phyloP scores from a whole-genome alignment of 2,329 filamentous ascomycete genomes.

The Plenodomus biglobosus region DNA sequence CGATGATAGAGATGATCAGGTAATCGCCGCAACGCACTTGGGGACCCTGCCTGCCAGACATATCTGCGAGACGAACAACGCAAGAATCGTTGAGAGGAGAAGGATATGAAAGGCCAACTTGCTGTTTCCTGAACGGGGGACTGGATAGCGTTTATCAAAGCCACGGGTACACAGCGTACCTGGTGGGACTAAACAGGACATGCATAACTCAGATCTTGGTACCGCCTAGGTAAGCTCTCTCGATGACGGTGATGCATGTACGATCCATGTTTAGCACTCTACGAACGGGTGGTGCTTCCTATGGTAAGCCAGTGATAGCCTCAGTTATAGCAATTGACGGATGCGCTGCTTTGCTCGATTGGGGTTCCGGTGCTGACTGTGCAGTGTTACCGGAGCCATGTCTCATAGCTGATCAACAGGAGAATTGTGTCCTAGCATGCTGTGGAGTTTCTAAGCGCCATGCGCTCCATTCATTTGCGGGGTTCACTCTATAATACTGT shows the following conservation, averaged over 20 bases:
- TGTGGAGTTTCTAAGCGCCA: neutral
- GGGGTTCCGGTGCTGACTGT: constrained; percentile 14
- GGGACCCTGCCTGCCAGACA: constrained; percentile 7
- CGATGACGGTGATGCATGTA: constrained; percentile 26
- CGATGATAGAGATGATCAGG: neutral
- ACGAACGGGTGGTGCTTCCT: constrained; percentile 13
- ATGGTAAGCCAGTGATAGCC: neutral
- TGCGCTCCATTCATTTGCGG: neutral
- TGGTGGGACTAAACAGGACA: constrained; percentile 17
- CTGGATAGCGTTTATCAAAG: constrained; percentile 25
- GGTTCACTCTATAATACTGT: neutral
- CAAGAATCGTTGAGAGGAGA: constrained; percentile 3
- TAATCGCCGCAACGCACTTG: constrained; percentile 6
- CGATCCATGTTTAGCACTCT: constrained; percentile 16
- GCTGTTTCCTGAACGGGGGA: constrained; percentile 4
- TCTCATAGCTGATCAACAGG: constrained; percentile 4
- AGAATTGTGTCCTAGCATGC: neutral
- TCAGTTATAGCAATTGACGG: constrained; percentile 11
- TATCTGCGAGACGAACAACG: constrained; percentile 3
- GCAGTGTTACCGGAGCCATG: constrained; percentile 2
- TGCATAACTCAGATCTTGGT: constrained; percentile 19
- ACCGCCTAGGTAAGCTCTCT: constrained; percentile 21
- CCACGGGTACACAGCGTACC: constrained; percentile 8
- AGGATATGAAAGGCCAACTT: constrained; percentile 5
- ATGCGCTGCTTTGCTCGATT: constrained; percentile 11